Evolutionary conservation across 371 early-diverging fungal species (phyloP), one percentile per base, ranked within the genome.

Genomic region (Mucor velutinosus): DNA sequence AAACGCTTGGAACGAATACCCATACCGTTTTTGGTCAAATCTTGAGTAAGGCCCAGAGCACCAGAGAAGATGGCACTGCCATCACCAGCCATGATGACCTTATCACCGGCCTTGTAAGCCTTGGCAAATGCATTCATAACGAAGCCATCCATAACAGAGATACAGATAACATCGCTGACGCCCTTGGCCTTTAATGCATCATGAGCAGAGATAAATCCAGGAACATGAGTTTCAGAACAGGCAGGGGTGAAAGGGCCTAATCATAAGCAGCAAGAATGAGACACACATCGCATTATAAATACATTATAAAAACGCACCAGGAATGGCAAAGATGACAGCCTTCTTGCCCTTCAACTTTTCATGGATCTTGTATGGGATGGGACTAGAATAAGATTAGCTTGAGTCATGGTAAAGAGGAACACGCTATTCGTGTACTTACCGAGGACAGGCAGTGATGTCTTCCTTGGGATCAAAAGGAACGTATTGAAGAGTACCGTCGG

Each of bases 71-170:
- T 82, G 47, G 83, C 89, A 70, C 85, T 87, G 25, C 87, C 90
- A 70, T 92, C 92, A 30, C 90, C 85, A 55, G 87, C 86, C 91
- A 92, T 90, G 59, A 89, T 77, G 64, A 89, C 77, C 73, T 82
- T 81, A 71, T 81, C 72, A 10, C 82, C 83, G 60, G 85, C 86
- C 3, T 79, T 73, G 27, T 78, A 71, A 53, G 78, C 74, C 77
- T 90, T 90, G 56, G 90, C 92, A 87, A 90, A 92, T 21, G 90
- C 91, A 71, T 90, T 84, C 87, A 90, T 85, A 55, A 92, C 90
- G 70, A 87, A 88, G 29, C 76, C 83, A 77, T 89, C 89, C 49
- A 76, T 71, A 11, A 80, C 75, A 39, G 85, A 75, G 49, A 89
- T 71, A 70, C 86, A 87, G 14, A 86, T 78, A 47, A 92, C 77